Evolutionary conservation across 2,329 filamentous ascomycete genomes (phyloP), one percentile per base, ranked within the genome.

Genomic region (Phaeophleospora eucalypticola): DNA sequence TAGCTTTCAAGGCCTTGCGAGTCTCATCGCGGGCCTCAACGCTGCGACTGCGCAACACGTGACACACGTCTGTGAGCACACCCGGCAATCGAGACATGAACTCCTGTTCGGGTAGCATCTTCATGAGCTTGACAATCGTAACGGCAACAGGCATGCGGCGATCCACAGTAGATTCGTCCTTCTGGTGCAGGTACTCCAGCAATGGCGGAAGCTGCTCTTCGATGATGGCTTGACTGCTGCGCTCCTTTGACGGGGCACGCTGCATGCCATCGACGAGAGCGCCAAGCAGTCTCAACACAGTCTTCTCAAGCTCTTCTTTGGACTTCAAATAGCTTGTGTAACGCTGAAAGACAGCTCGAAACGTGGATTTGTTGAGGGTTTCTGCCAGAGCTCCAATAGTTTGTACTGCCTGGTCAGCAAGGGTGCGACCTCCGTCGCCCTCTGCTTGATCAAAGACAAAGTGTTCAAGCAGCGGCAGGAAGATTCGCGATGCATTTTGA

Each of bases 121-220:
- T 86, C 43, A 98, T 73, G 14, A 97, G 77, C 67, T 95, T 95
- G 51, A 95, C 86, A 36, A 91, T 81, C 20, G 93, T 89, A 29
- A 96, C 81, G 19, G 89, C 90, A 4, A 95, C 86, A 1, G 91
- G 90, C 27, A 96, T 85, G 65, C 93, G 87, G 43, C 93, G 81
- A 70, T 90, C 95, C 67, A 98, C 91, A 41, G 89, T 90, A 1
- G 89, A 84, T 65, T 98, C 93, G 54, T 97, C 88, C 67, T 96
- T 97, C 60, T 95, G 84, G 59, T 96, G 90, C 20, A 97, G 79
- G 63, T 95, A 93, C 37, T 82, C 80, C n/a, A 84, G 78, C 24
- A 98, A 71, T 15, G 86, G 80, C 0, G 91, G 89, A 32, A 95
- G 71, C 58, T 95, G 86, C 52, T 83, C 83, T 16, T 81, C 79